Evolutionary conservation across 148 eudicot species (phyloP).

Genomic region (Chenopodium album): DNA sequence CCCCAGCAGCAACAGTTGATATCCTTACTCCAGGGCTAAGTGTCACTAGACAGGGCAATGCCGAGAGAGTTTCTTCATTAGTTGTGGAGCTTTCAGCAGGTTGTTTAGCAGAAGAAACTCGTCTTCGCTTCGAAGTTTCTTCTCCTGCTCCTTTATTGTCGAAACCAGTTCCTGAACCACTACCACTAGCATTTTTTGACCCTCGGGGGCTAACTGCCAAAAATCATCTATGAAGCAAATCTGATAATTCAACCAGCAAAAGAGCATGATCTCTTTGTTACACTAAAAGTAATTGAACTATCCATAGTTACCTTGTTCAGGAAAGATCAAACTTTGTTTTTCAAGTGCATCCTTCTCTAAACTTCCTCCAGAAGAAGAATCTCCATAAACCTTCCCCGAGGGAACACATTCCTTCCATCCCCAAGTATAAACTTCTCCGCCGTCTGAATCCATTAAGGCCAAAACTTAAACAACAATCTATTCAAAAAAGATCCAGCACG

Average conservation of each 20-base stretch:
- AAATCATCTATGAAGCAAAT: slow-evolving; percentile 37
- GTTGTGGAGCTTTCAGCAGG: slow-evolving; percentile 63
- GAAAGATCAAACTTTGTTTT: slow-evolving; percentile 34
- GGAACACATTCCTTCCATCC: slow-evolving; percentile 99
- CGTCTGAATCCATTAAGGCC: slow-evolving; percentile 35
- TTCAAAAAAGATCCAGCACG: background rate
- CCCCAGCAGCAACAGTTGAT: slow-evolving; percentile 90
- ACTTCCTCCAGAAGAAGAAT: slow-evolving; percentile 46
- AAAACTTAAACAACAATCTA: background rate
- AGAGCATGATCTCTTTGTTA: slow-evolving; percentile 8
- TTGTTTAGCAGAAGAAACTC: slow-evolving; percentile 70
- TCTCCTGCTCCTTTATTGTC: slow-evolving; percentile 63
- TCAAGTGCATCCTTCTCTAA: slow-evolving; percentile 58
- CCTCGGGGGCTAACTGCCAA: slow-evolving; percentile 76
- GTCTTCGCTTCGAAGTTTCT: slow-evolving; percentile 74
- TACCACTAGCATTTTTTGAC: slow-evolving; percentile 54
- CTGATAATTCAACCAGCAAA: slow-evolving; percentile 26
- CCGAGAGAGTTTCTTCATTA: slow-evolving; percentile 69
- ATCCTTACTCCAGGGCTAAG: slow-evolving; percentile 82
- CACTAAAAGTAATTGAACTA: slow-evolving; percentile 6
- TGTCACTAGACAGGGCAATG: slow-evolving; percentile 79
- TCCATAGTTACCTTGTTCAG: slow-evolving; percentile 65
- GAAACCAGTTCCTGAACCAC: slow-evolving; percentile 39
- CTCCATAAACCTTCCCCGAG: slow-evolving; percentile 78
- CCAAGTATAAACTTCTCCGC: slow-evolving; percentile 88